Evolutionary conservation across 305 asterid genomes (phyloP).

Genomic region (Fraxinus platypoda): DNA sequence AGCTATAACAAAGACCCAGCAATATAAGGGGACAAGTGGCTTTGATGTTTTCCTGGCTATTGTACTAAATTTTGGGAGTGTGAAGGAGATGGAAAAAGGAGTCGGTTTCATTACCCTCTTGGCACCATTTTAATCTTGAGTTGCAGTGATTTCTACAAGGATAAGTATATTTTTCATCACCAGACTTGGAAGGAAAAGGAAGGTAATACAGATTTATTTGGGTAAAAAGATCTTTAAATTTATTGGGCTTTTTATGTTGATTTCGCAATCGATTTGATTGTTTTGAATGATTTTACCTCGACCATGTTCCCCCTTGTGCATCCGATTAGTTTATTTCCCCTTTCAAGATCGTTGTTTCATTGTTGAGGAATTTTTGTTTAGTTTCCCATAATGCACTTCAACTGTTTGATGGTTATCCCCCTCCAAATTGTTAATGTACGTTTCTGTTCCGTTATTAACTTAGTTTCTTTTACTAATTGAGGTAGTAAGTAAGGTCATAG

Average conservation of each 20-base stretch:
- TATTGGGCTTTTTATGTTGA: not conserved
- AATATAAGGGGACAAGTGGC: no score
- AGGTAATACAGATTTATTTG: not conserved
- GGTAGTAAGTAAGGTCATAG: constrained; percentile 14
- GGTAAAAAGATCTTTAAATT: not conserved
- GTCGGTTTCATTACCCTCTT: no score
- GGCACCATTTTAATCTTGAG: no score
- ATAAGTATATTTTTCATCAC: no score
- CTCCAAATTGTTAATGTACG: not conserved
- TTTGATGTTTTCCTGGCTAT: no score
- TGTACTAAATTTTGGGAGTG: no score
- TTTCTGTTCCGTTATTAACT: not conserved
- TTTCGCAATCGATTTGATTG: not conserved
- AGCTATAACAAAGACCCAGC: not conserved
- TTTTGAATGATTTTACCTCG: not conserved
- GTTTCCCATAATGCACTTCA: not conserved
- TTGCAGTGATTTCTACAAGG: no score
- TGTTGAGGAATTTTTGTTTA: not conserved
- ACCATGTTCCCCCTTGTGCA: not conserved
- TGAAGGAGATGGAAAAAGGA: no score
- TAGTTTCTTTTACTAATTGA: not conserved
- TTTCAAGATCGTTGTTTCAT: not conserved
- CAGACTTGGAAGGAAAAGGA: not conserved
- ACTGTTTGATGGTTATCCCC: not conserved
- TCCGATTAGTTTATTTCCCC: not conserved